Base-by-base conservation (phyloP, 2,329 filamentous ascomycete species). In the Thermoascus crustaceus region DNA sequence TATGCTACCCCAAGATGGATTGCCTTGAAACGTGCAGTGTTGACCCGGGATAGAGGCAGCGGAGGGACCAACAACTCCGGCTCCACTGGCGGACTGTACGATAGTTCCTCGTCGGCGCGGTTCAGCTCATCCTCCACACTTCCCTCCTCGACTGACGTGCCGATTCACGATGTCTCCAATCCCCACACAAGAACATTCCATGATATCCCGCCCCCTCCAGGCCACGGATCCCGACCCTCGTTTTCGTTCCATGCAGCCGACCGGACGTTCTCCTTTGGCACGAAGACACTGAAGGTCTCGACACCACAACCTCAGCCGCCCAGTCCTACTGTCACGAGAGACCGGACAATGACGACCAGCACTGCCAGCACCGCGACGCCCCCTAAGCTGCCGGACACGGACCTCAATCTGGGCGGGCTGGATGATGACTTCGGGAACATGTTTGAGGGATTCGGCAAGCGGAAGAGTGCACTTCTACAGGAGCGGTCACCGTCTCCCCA, bases 101-200 rank as follows among this genome's bases (percentile, higher is more conserved):
- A 67, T 41, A 64, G 60, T 44, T 64, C 63, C 26, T 61, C 66
- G 20, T 73, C 71, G 25, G 66, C 67, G 27, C 68, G 70, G 30
- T 64, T 69, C 43, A 75, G 70, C 52, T 73, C 69, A 19, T 69
- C 72, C 5, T 74, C 72, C 5, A 74, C 71, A 5, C 58, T 72
- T 24, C 72, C 72, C 23, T 74, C 70, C 13, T 74, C 70, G n/a
- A 60, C 71, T 8, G 72, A 75, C 42, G 49, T 59, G 5, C 55
- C 54, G 7, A 48, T 59, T 29, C 59, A 65, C 41, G 56, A 64
- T 13, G 54, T 54, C 52, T 48, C 34, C 60, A 51, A 38, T 50
- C 53, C 47, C 54, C 55, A 55, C 38, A 54, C 53, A 26, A 59
- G 54, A 54, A 60, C 54, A 39, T 49, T 58, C 14, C 59, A 65